Percentiles rank a stretch among this genome's conserved stretches.
Conservation (phyloP, 2,329 filamentous ascomycete genomes). For the Triangularia verruculosa region DNA sequence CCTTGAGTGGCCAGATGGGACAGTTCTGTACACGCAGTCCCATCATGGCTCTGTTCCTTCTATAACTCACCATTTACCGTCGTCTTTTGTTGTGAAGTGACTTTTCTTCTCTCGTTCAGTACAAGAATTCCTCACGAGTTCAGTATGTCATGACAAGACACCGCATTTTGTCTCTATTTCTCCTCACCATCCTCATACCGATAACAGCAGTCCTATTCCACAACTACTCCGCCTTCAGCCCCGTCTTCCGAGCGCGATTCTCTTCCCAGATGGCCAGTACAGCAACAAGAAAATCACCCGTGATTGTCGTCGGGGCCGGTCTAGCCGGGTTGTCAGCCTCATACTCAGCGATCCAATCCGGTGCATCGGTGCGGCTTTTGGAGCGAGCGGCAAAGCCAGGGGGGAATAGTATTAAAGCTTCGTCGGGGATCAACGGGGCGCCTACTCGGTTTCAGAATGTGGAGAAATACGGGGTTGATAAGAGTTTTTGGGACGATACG, state of each 20-base stretch:
- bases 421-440: slow-evolving; percentile 63
- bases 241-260: slow-evolving; percentile 5
- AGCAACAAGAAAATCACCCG: slow-evolving; percentile 27
- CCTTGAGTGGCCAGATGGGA: not conserved
- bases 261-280: slow-evolving; percentile 17
- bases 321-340: slow-evolving; percentile 62
- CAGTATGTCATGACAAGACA: slow-evolving; percentile 14
- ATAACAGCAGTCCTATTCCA: slow-evolving; percentile 25
- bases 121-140: not conserved
- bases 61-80: not conserved
- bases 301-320: slow-evolving; percentile 63
- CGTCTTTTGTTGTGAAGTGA: not conserved
- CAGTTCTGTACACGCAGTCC: not conserved
- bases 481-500: slow-evolving; percentile 54
- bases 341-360: slow-evolving; percentile 51
- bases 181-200: slow-evolving; percentile 24
- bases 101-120: not conserved
- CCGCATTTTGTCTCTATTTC: slow-evolving; percentile 10
- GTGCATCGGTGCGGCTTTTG: slow-evolving; percentile 54
- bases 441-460: slow-evolving; percentile 54
- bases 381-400: slow-evolving; percentile 59
- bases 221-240: slow-evolving; percentile 13
- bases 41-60: not conserved
- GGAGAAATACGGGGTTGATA: slow-evolving; percentile 25
- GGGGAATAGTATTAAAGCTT: slow-evolving; percentile 65